Evolutionary conservation across 176 grass and related monocot genomes (phyloP).

Genomic region (Oryza rufipogon): DNA sequence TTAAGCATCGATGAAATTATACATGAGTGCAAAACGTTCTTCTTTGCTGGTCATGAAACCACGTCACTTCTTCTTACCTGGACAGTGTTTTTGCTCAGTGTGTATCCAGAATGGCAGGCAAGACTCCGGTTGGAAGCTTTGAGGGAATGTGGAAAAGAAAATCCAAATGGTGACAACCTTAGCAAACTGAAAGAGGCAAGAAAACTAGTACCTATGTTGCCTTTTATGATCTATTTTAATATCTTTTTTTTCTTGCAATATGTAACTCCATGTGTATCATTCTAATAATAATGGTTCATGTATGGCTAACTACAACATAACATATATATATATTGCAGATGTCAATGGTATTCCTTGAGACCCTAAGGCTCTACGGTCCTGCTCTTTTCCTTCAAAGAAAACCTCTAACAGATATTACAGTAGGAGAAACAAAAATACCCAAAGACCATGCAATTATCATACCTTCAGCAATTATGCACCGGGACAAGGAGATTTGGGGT

Average conservation of each 20-base stretch:
- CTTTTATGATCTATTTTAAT: background rate
- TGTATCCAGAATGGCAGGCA: constrained; percentile 57
- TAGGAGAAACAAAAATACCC: constrained; percentile 23
- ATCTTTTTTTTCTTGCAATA: background rate
- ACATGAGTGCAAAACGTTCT: constrained; percentile 71
- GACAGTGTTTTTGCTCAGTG: constrained; percentile 56
- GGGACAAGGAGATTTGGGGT: constrained; percentile 33
- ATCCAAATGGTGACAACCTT: constrained; percentile 13
- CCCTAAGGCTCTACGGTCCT: constrained; percentile 36
- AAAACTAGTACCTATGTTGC: background rate
- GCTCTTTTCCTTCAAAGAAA: constrained; percentile 29
- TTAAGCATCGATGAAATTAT: constrained; percentile 68
- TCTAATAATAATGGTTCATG: background rate
- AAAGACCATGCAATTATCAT: background rate
- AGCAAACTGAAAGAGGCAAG: constrained; percentile 60
- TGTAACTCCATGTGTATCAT: background rate
- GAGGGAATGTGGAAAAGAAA: constrained; percentile 23
- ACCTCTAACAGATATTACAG: background rate
- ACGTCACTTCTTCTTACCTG: constrained; percentile 57
- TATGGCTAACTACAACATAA: background rate
- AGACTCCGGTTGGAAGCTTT: constrained; percentile 52
- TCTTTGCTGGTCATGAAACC: constrained; percentile 66
- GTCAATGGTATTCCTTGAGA: constrained; percentile 37
- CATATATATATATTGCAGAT: constrained; percentile 8
- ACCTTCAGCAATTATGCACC: constrained; percentile 27